A percentile compares a stretch with the other conserved stretches of the same genome.
Conservation (phyloP, 805 yeast species). For the Candida methanosorbosa region DNA sequence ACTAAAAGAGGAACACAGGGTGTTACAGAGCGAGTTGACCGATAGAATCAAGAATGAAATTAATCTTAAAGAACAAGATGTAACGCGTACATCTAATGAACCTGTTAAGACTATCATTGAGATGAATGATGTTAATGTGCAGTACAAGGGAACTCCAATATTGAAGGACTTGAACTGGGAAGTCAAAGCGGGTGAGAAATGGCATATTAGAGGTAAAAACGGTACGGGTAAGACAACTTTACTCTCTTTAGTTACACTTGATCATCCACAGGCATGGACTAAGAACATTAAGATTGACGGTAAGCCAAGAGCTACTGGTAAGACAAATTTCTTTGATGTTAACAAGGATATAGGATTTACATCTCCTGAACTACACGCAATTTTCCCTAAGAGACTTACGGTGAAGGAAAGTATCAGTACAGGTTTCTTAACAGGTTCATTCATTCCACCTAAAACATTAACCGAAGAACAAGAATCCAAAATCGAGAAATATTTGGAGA, state of each 20-base stretch:
- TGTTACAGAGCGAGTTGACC: constrained; percentile 12
- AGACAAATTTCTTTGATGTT: constrained; percentile 65
- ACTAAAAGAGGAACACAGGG: constrained; percentile 14
- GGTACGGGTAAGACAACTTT: constrained; percentile 94
- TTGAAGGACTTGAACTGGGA: constrained; percentile 56
- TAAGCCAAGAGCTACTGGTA: constrained; percentile 63
- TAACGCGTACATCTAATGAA: neutral
- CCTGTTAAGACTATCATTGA: constrained; percentile 27
- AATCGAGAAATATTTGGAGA: constrained; percentile 37
- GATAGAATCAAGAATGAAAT: constrained; percentile 5
- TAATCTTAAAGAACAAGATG: constrained; percentile 1
- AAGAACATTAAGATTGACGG: constrained; percentile 57
- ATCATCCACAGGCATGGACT: constrained; percentile 96
- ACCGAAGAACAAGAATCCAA: constrained; percentile 25
- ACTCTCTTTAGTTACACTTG: constrained; percentile 77
- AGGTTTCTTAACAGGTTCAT: constrained; percentile 67
- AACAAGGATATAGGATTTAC: constrained; percentile 77
- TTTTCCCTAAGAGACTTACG: constrained; percentile 56
- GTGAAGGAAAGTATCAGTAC: constrained; percentile 55
- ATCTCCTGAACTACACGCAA: constrained; percentile 87
- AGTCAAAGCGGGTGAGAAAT: constrained; percentile 62
- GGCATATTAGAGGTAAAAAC: constrained; percentile 86
- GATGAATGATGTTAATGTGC: constrained; percentile 53
- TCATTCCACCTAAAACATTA: constrained; percentile 37
- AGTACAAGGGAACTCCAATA: constrained; percentile 55